Evolutionary conservation across 169 alveolate genomes (phyloP), one percentile per base, ranked within the genome.

Genomic region (Cryptosporidium parvum): DNA sequence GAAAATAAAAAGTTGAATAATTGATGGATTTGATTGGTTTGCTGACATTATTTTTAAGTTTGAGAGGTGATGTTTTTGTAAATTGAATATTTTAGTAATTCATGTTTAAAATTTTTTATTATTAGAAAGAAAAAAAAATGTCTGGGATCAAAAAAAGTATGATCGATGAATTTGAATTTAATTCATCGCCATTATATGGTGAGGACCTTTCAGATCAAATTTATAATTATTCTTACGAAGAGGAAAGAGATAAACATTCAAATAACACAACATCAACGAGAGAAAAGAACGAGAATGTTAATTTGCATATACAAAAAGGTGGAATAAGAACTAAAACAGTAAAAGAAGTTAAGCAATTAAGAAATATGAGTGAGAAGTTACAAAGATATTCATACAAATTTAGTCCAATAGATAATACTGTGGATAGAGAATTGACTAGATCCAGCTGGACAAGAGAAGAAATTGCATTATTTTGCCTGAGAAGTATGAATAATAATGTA

Each of bases 381-480:
- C 53, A 48, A 29, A 80, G 52, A 65, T 62, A 69, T 23, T 80
- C 89, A n/a, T 80, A 45, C 37, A 80, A 58, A 31, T 80, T 62
- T 53, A 65, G 80, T 44, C 89, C 89, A 23, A 80, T 80, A 14
- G 75, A 62, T 42, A 9, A 45, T 29, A 62, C 72, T 18, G 37
- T 65, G 12, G 89, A 80, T 29, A 80, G 48, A 65, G 89, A 80
- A 18, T 21, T 80, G 26, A 44, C 89, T n/a, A 37, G 80, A 65
- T 62, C 89, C 23, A 2, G 68, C 53, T 80, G 89, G 89, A 80
- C 61, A 9, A 58, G 89, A 61, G 89, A 80, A 18, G 89, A 80
- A 21, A 80, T 80, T 5, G 89, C 89, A 21, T 58, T 80, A 12
- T 80, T 80, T 62, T 80, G 89, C 37, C 42, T 80, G 14, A 80